These are phyloP conservation scores for Fonsecaea pugnacius DNA, from an alignment of 2,329 filamentous ascomycete genomes.

Conservation along the genomic window DNA sequence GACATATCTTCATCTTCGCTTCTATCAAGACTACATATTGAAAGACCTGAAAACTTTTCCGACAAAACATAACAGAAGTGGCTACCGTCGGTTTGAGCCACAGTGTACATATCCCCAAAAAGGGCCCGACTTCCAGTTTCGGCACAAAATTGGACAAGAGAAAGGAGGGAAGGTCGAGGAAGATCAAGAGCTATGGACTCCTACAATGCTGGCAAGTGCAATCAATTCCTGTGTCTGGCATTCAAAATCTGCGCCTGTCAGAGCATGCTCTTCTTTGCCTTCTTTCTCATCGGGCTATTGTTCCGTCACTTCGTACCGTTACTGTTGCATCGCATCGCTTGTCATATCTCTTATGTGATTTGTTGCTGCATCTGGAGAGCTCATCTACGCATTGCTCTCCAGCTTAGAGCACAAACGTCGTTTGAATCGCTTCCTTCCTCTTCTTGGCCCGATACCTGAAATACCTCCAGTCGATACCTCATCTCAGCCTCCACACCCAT, in stretches of 20 bases:
- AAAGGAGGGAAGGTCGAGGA: neutral
- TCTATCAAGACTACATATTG: conserved; percentile 27
- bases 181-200: conserved; percentile 5
- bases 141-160: conserved; percentile 4
- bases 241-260: neutral
- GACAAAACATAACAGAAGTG: neutral
- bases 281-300: conserved; percentile 4
- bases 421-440: neutral
- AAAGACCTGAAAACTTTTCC: conserved; percentile 16
- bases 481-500: neutral
- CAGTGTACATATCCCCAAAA: conserved; percentile 23
- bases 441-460: neutral
- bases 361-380: neutral
- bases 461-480: neutral
- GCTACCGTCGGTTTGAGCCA: conserved; percentile 9
- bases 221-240: neutral
- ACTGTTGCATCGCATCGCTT: conserved; percentile 5
- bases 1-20: conserved; percentile 9
- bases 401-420: neutral
- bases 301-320: conserved; percentile 9
- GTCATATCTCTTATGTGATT: conserved; percentile 8
- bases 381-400: conserved; percentile 1
- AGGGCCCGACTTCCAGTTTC: neutral
- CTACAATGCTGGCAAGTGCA: conserved; percentile 7
- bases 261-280: neutral